phyloP scores from a whole-genome alignment of 2,329 filamentous ascomycete genomes.

The Gliomastix tumulicola region DNA sequence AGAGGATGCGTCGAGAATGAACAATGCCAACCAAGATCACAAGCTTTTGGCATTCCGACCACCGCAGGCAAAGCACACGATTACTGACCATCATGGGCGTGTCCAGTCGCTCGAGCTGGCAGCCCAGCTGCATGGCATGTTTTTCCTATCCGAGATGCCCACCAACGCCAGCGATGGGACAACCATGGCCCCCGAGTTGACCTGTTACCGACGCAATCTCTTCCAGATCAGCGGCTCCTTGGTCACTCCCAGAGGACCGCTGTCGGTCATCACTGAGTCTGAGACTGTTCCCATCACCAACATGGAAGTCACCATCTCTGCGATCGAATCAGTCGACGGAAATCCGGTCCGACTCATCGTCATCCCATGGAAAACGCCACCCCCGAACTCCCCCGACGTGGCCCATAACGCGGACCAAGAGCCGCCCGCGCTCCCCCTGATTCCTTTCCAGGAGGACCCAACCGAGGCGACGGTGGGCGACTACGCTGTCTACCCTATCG shows the following conservation, averaged over 20 bases:
- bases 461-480: conserved; percentile 63
- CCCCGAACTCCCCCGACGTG: conserved; percentile 66
- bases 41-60: conserved; percentile 53
- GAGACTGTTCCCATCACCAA: conserved; percentile 75
- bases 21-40: conserved; percentile 52
- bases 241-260: conserved; percentile 68
- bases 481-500: conserved; percentile 84
- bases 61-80: conserved; percentile 51
- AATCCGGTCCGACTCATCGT: conserved; percentile 91
- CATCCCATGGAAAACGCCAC: conserved; percentile 95
- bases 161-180: conserved; percentile 52
- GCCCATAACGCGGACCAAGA: conserved; percentile 69
- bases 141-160: conserved; percentile 77
- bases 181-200: conserved; percentile 70
- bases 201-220: conserved; percentile 90
- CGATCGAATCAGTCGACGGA: conserved; percentile 90
- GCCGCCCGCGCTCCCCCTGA: conserved; percentile 72
- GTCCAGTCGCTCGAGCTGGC: conserved; percentile 56
- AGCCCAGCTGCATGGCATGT: conserved; percentile 82
- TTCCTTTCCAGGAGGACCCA: conserved; percentile 57
- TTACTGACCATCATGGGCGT: conserved; percentile 51
- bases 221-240: conserved; percentile 93
- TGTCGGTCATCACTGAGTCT: conserved; percentile 76
- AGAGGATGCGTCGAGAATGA: conserved; percentile 50
- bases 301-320: conserved; percentile 83